Base-by-base conservation (phyloP, 768 basidiomycete genomes). In the Termitomyces sp. region DNA sequence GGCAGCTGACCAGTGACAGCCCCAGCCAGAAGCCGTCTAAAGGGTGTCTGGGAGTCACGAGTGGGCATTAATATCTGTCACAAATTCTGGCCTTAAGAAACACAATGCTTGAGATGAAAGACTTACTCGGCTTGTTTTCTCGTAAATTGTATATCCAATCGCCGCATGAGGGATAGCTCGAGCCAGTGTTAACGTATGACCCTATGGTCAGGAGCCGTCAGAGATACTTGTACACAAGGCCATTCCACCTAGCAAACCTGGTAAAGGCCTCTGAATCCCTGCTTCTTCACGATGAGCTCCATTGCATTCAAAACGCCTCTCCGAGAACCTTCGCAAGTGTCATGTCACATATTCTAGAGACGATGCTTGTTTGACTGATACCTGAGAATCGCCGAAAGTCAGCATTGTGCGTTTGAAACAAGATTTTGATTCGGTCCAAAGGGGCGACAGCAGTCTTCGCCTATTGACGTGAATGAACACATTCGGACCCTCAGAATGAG, bases 401-500 rank as follows among this genome's bases (percentile, higher is more conserved):
- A 41, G 35, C 48, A 33, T 33, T 49, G 41, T 58, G 50, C 20
- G 50, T 58, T 36, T 52, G 50, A 36, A 58, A 58, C 35, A 58
- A 14, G 5, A 58, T 58, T 23, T 52, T 58, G 41, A 58, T 46
- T 51, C 57, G 30, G 50, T 58, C 57, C 13, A 58, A 46, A 36
- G 57, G 57, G 33, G 57, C 49, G 13, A 58, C 57, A 35, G 50
- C 57, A 51, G 57, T 52, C 18, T 58, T 58, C 12, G 57, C 57
- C 57, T 52, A 30, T 47, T 41, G 36, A 36, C 10, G 9, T 14
- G 26, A 41, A 36, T 41, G 55, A 56, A 36, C 26, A 32, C 35
- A 51, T 36, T 51, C 51, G 40, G 4, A 16, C 18, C 36, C 51
- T 38, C 23, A 28, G 26, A 38, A 57, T 28, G 7, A 57, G 23